Evolutionary conservation across 2,329 filamentous ascomycete species (phyloP), one percentile per base, ranked within the genome.

Genomic region (Diaporthe sp.): DNA sequence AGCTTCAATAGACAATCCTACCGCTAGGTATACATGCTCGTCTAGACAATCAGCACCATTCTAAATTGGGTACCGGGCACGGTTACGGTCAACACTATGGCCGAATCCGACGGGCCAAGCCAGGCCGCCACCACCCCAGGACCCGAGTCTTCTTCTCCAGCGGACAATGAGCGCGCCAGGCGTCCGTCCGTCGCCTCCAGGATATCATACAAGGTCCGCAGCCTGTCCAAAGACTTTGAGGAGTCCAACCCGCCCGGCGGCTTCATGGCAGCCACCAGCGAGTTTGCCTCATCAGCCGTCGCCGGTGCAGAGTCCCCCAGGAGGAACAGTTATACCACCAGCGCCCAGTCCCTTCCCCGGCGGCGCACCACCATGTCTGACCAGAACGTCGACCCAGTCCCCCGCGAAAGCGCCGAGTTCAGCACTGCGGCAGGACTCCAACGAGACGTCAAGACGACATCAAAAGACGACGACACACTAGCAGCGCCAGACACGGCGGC

Each of bases 251-350:
- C 86, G 15, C 88, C 87, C 2, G 83, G 82, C 65, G 87, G 87
- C 15, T 88, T 89, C 79, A 84, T 86, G 76, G 85, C 87, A 19
- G 87, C 87, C 22, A 87, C 87, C 0, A 85, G 87, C 53, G 82
- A 84, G 46, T 84, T 89, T 72, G 85, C 86, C 17, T 86, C 87
- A 6, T 84, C 85, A 10, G 81, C 86, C 10, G 62, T 82, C 57
- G 78, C 78, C 37, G 77, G 78, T 53, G 76, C 74, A 15, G 74
- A 75, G 10, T 22, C 25, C 2, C 69, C 73, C 39, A 65, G 73
- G 73, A 77, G 75, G 46, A 75, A 71, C 34, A 77, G 75, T 13
- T 57, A 49, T 25, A 76, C 59, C 9, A 70, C 58, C 51, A 59
- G 58, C 34, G 61, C 59, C 46, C 37, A 69, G 4, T 44, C 72